Percentiles rank a stretch among this genome's conserved stretches.
phyloP scores from a whole-genome alignment of 2,329 filamentous ascomycete species.

The Colletotrichum higginsianum region DNA sequence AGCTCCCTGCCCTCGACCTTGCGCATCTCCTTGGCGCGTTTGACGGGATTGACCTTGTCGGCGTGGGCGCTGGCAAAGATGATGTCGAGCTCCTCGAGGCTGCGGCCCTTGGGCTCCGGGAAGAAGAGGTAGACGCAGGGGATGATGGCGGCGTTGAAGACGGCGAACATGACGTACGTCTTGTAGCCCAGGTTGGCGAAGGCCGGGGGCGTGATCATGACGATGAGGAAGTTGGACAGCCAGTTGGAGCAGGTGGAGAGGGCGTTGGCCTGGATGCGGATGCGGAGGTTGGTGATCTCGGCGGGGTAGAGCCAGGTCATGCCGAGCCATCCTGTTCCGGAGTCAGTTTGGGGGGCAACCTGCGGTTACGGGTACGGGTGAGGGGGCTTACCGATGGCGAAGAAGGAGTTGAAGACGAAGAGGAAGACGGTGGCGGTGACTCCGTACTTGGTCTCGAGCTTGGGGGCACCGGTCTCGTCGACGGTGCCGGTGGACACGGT shows the following conservation, averaged over 20 bases:
- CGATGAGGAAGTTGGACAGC: conserved; percentile 75
- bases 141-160: conserved; percentile 67
- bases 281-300: conserved; percentile 72
- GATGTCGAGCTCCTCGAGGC: conserved; percentile 74
- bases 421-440: conserved; percentile 63
- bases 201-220: conserved; percentile 76
- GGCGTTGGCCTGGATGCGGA: conserved; percentile 75
- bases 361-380: accelerated
- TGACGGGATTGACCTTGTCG: conserved; percentile 48
- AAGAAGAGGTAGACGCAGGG: conserved; percentile 68
- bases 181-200: conserved; percentile 68
- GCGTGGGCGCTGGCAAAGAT: conserved; percentile 50
- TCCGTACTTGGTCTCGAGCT: conserved; percentile 47
- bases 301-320: conserved; percentile 75
- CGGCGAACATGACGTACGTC: conserved; percentile 70
- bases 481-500: conserved; percentile 50
- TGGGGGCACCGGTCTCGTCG: conserved; percentile 47
- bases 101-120: conserved; percentile 68
- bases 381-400: conserved; percentile 59
- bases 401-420: conserved; percentile 75
- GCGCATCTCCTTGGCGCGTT: conserved; percentile 47
- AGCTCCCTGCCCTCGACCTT: conserved; percentile 44
- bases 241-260: conserved; percentile 74
- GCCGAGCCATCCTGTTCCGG: conserved; percentile 64
- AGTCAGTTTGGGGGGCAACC: background rate